These are phyloP conservation scores for Botryococcus braunii DNA, from an alignment of 163 green algal species.

Conservation along the genomic window DNA sequence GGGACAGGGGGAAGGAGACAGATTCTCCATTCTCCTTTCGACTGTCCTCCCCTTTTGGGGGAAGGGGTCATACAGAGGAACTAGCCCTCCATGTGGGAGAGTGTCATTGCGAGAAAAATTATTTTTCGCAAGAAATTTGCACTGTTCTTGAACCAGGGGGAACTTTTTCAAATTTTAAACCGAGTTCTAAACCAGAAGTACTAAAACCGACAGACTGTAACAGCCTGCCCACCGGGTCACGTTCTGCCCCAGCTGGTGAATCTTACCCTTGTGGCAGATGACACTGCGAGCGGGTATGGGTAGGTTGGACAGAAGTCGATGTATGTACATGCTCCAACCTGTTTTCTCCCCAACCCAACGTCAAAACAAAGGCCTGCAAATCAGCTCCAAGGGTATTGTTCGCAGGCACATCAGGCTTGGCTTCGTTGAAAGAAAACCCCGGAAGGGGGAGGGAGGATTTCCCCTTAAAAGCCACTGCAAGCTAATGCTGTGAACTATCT, in stretches of 20 bases:
- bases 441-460: no score
- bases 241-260: neutral
- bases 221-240: neutral
- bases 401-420: neutral
- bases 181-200: neutral
- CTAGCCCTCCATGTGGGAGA: no score
- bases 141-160: neutral
- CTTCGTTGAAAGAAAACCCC: no score
- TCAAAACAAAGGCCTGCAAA: neutral
- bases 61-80: no score
- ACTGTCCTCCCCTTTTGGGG: no score
- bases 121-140: no score
- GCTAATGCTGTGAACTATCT: no score
- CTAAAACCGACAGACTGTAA: neutral
- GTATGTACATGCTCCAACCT: conserved; percentile 67
- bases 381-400: neutral
- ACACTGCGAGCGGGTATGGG: conserved; percentile 77
- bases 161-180: neutral
- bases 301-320: conserved; percentile 66
- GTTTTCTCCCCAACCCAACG: conserved; percentile 5
- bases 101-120: no score
- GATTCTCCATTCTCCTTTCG: no score
- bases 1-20: no score
- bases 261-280: conserved; percentile 65
- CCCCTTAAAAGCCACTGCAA: no score